These are phyloP conservation scores for Ceratocystis diversiconidia DNA, from an alignment of 2,329 filamentous ascomycete species.

Conservation along the genomic window DNA sequence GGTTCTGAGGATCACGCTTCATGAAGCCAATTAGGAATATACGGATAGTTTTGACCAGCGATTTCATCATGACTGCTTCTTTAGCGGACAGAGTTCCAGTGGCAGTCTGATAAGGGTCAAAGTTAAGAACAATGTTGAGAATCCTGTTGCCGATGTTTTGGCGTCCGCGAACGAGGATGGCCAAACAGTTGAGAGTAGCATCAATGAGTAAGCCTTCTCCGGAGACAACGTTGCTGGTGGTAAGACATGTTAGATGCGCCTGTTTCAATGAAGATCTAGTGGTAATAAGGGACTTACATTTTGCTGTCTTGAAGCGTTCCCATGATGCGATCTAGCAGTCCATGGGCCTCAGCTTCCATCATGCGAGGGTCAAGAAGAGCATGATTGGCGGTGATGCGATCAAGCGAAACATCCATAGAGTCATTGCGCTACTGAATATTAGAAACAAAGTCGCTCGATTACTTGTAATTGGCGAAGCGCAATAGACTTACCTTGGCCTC, in stretches of 20 bases:
- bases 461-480: background rate
- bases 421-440: constrained; percentile 30
- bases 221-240: constrained; percentile 18
- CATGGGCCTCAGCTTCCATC: constrained; percentile 84
- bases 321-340: constrained; percentile 77
- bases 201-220: constrained; percentile 83
- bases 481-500: constrained; percentile 60
- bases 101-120: constrained; percentile 71
- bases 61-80: constrained; percentile 69
- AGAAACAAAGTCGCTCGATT: constrained; percentile 15
- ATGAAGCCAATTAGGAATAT: constrained; percentile 70
- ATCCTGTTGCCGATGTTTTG: constrained; percentile 75
- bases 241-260: constrained; percentile 12
- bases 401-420: constrained; percentile 62
- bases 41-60: constrained; percentile 86
- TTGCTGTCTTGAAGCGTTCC: constrained; percentile 66
- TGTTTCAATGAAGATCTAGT: background rate
- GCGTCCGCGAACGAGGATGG: constrained; percentile 67
- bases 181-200: constrained; percentile 78
- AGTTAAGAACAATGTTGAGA: constrained; percentile 69
- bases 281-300: constrained; percentile 4
- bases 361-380: constrained; percentile 62
- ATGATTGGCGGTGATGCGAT: constrained; percentile 73
- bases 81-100: constrained; percentile 64
- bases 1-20: constrained; percentile 71